These are phyloP conservation scores for Orbilia blumenaviensis DNA, from an alignment of 2,329 filamentous ascomycete genomes.

Conservation along the genomic window DNA sequence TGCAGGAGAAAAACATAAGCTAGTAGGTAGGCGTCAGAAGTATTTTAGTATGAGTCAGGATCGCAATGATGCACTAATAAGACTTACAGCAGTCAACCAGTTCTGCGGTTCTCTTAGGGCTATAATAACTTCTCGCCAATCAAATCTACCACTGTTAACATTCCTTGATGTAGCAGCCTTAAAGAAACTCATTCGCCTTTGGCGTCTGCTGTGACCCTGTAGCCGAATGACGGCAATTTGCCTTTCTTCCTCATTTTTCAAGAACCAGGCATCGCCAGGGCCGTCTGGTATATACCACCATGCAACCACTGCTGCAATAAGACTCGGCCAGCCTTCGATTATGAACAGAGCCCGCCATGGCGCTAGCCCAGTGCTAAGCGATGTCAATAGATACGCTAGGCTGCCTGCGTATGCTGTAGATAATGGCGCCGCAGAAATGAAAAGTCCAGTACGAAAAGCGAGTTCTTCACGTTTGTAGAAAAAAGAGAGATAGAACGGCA, in stretches of 20 bases:
- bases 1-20: constrained; percentile 70
- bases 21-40: constrained; percentile 39
- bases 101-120: constrained; percentile 64
- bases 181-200: constrained; percentile 52
- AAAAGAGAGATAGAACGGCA: constrained; percentile 72
- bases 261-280: constrained; percentile 66
- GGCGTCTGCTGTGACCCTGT: constrained; percentile 60
- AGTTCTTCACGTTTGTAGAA: constrained; percentile 76
- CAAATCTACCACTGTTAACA: constrained; percentile 58
- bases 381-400: constrained; percentile 72
- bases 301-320: constrained; percentile 67
- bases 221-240: constrained; percentile 67
- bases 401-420: constrained; percentile 82
- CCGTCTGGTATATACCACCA: constrained; percentile 67
- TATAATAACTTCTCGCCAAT: constrained; percentile 64
- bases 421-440: constrained; percentile 79
- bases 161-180: constrained; percentile 28
- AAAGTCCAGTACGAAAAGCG: constrained; percentile 83
- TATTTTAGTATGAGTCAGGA: not conserved
- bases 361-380: constrained; percentile 67
- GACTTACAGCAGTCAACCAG: constrained; percentile 57
- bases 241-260: constrained; percentile 67
- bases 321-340: constrained; percentile 71
- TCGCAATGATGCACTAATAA: not conserved
- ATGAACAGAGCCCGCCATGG: constrained; percentile 74